A percentile compares a stretch with the other conserved stretches of the same genome.
These are phyloP conservation scores for Raffaelea deltoideospora DNA, from an alignment of 2,329 filamentous ascomycete genomes.

Conservation along the genomic window DNA sequence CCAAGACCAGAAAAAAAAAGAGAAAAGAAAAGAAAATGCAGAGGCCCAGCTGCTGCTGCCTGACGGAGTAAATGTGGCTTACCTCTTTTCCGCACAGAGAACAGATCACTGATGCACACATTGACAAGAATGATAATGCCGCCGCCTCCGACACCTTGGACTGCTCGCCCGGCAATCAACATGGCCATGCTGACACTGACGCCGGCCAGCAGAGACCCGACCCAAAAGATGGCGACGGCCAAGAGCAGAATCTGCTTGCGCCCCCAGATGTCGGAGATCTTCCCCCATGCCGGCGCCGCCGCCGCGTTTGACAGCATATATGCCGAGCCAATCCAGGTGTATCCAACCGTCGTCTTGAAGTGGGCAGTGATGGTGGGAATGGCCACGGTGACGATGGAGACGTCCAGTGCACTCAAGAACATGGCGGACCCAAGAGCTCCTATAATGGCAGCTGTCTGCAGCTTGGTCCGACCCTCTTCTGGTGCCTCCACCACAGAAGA, in stretches of 20 bases:
- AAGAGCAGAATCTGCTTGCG: constrained; percentile 35
- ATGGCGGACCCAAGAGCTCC: constrained; percentile 22
- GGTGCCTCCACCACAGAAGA: constrained; percentile 8
- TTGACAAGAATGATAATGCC: constrained; percentile 37
- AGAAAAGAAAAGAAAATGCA: no score
- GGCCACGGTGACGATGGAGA: constrained; percentile 45
- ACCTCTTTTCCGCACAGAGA: constrained; percentile 26
- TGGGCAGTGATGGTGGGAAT: constrained; percentile 44
- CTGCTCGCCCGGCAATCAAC: constrained; percentile 29
- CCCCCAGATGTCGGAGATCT: constrained; percentile 42
- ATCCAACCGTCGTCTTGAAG: constrained; percentile 47
- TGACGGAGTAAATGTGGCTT: not conserved
- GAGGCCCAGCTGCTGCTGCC: no score
- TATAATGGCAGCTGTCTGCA: constrained; percentile 21
- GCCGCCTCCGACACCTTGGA: constrained; percentile 37
- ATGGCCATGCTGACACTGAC: constrained; percentile 27
- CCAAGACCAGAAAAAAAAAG: not conserved
- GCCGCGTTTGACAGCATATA: constrained; percentile 58
- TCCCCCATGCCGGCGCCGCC: constrained; percentile 55
- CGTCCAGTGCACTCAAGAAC: constrained; percentile 31
- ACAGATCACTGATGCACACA: constrained; percentile 37
- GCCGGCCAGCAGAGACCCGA: constrained; percentile 33
- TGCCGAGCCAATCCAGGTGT: constrained; percentile 64
- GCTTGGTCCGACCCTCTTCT: constrained; percentile 14
- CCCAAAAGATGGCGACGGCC: constrained; percentile 33